A percentile compares a stretch with the other conserved stretches of the same genome.
These are phyloP conservation scores for Saturnispora silvae DNA, from an alignment of 805 yeast species.

Conservation along the genomic window DNA sequence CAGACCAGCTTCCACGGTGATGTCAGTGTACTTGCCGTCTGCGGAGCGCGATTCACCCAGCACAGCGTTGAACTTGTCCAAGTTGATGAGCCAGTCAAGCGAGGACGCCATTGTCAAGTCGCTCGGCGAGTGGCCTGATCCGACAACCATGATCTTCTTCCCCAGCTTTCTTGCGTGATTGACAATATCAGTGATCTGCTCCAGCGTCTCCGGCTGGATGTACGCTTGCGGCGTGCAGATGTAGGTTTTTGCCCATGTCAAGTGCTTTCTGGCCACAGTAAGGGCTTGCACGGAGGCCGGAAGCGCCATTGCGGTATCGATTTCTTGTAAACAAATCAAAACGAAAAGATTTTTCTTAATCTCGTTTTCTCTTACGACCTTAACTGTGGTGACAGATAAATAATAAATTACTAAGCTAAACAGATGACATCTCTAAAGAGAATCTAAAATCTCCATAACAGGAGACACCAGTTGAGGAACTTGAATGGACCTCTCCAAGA, in stretches of 20 bases:
- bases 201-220: conserved; percentile 65
- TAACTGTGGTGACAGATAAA: too few species aligned
- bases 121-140: conserved; percentile 93
- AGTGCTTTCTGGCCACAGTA: conserved; percentile 37
- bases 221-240: conserved; percentile 62
- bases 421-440: too few species aligned
- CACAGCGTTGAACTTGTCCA: conserved; percentile 64
- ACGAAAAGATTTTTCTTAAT: too few species aligned
- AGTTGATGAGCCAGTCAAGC: conserved; percentile 77
- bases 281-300: conserved; percentile 21
- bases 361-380: too few species aligned
- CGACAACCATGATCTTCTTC: conserved; percentile 73
- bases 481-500: conserved; percentile 25
- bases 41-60: conserved; percentile 32
- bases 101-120: conserved; percentile 66
- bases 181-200: conserved; percentile 61
- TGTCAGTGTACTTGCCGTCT: conserved; percentile 69
- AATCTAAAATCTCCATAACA: conserved; percentile 1
- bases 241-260: conserved; percentile 90
- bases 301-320: conserved; percentile 12
- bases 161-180: conserved; percentile 46
- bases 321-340: too few species aligned
- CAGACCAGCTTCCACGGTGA: conserved; percentile 91
- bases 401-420: too few species aligned
- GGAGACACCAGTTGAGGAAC: conserved; percentile 25